Conservation (phyloP, 1,284 basidiomycete genomes). For the Amylostereum chailletii region DNA sequence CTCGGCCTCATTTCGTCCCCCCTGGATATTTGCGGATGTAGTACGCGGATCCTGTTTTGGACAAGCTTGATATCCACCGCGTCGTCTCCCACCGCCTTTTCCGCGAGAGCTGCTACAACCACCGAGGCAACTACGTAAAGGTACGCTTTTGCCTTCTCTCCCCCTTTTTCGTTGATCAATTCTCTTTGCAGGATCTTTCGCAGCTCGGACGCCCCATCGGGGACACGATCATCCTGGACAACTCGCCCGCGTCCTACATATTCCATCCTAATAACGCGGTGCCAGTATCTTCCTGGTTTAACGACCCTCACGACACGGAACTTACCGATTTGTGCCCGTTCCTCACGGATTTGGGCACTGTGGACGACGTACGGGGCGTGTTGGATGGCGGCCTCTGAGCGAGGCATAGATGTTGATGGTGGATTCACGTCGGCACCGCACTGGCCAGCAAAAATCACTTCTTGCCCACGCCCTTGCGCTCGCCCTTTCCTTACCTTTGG, state of each 20-base stretch:
- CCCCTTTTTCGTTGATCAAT: neutral
- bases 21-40: conserved; percentile 19
- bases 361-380: conserved; percentile 89
- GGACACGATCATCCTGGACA: conserved; percentile 97
- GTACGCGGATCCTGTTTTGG: conserved; percentile 98
- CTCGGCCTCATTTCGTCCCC: neutral
- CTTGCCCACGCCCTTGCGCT: too few relatives aligned
- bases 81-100: conserved; percentile 96
- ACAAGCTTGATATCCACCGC: conserved; percentile 89
- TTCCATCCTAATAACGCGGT: conserved; percentile 99
- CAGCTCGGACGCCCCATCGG: conserved; percentile 90
- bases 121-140: conserved; percentile 99
- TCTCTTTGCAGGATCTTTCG: conserved; percentile 72
- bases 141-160: conserved; percentile 38
- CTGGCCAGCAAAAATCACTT: too few relatives aligned
- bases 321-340: conserved; percentile 93
- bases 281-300: conserved; percentile 99
- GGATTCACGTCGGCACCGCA: too few relatives aligned
- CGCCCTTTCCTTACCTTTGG: too few relatives aligned
- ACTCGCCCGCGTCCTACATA: conserved; percentile 97
- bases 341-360: conserved; percentile 77
- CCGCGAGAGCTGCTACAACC: conserved; percentile 98
- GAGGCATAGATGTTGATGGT: too few relatives aligned
- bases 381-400: conserved; percentile 72
- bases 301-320: conserved; percentile 96